These are phyloP conservation scores for Trichophaea hybrida DNA, from an alignment of 2,329 filamentous ascomycete species.

Conservation along the genomic window DNA sequence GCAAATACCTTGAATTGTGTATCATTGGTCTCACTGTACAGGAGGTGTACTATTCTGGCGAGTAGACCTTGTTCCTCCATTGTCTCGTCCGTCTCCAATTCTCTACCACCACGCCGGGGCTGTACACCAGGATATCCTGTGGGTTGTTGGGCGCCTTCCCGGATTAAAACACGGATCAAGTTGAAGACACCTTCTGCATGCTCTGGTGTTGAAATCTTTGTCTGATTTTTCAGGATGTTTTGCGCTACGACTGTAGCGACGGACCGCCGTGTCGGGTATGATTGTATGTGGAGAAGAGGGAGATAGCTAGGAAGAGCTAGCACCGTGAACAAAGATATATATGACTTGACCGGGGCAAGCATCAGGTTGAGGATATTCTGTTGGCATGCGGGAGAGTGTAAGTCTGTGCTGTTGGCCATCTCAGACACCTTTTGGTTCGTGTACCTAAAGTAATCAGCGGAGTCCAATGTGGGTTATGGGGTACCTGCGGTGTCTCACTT, in stretches of 20 bases:
- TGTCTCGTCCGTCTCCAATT: constrained; percentile 85
- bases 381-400: constrained; percentile 77
- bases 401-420: constrained; percentile 84
- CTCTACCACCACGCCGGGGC: constrained; percentile 44
- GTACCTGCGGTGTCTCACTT: constrained; percentile 41
- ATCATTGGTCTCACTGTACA: constrained; percentile 73
- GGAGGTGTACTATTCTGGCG: constrained; percentile 76
- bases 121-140: constrained; percentile 69
- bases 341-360: constrained; percentile 78
- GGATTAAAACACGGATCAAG: constrained; percentile 78
- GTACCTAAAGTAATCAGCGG: constrained; percentile 19
- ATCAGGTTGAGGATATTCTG: constrained; percentile 78
- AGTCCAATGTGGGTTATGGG: neutral
- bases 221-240: constrained; percentile 69
- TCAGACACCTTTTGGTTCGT: constrained; percentile 75
- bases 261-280: constrained; percentile 78
- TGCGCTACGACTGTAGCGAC: constrained; percentile 80
- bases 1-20: constrained; percentile 62
- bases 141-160: constrained; percentile 74
- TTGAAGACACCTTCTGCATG: constrained; percentile 82
- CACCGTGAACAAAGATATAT: constrained; percentile 91
- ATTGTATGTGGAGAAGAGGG: constrained; percentile 76
- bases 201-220: constrained; percentile 58
- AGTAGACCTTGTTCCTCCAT: constrained; percentile 97
- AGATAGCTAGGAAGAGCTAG: constrained; percentile 84